A percentile compares a stretch with the other conserved stretches of the same genome.
These are phyloP conservation scores for Penicillium verhagenii DNA, from an alignment of 495 filamentous ascomycete genomes.

Conservation along the genomic window DNA sequence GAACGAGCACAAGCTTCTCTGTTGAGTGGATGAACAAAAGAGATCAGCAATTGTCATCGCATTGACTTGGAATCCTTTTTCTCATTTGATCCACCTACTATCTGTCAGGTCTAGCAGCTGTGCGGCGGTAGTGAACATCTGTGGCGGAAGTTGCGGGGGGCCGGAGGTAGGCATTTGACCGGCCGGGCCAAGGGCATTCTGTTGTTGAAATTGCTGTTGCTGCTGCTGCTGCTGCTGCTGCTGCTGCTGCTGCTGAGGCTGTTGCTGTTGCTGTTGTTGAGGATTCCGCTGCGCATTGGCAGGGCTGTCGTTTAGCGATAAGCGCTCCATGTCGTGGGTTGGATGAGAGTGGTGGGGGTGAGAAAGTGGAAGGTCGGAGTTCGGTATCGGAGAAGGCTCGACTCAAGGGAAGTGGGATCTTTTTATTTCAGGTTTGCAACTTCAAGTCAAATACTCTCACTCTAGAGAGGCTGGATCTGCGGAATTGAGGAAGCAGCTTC, in stretches of 20 bases:
- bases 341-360: slow-evolving; percentile 12
- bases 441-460: slow-evolving; percentile 2
- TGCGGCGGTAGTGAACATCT: slow-evolving; percentile 98
- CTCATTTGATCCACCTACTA: slow-evolving; percentile 59
- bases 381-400: not conserved
- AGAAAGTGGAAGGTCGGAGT: not conserved
- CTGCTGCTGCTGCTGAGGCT: slow-evolving; percentile 25
- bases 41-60: not conserved
- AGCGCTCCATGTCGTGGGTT: slow-evolving; percentile 37
- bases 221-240: not conserved
- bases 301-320: slow-evolving; percentile 39
- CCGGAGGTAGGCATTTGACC: slow-evolving; percentile 30
- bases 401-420: not conserved
- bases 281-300: slow-evolving; percentile 26
- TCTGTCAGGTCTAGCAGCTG: slow-evolving; percentile 94
- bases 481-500: not conserved
- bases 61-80: not conserved
- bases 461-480: slow-evolving; percentile 1
- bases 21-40: slow-evolving; percentile 2
- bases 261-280: slow-evolving; percentile 19
- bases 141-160: slow-evolving; percentile 55
- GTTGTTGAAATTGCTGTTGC: slow-evolving; percentile 15
- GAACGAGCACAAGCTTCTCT: slow-evolving; percentile 91
- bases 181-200: slow-evolving; percentile 26
- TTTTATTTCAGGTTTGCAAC: not conserved